These are phyloP conservation scores for Hippophae gyantsensis DNA, from an alignment of 306 rosid genomes.

Conservation along the genomic window DNA sequence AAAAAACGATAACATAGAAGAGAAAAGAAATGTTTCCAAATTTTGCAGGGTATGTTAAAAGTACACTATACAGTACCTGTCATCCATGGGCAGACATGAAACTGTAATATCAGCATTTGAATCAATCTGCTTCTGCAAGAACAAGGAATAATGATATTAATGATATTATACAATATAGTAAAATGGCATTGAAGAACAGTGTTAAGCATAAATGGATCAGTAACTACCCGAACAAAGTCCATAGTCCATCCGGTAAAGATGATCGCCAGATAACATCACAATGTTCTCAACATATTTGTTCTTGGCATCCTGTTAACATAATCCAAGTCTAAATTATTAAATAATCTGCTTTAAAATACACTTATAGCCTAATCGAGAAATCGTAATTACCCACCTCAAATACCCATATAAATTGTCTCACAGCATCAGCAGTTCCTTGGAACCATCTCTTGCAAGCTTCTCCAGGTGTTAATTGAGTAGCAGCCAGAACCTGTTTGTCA, in stretches of 20 bases:
- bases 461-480: slow-evolving; percentile 47
- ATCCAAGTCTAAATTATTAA: slow-evolving; percentile 4
- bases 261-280: slow-evolving; percentile 83
- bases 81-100: slow-evolving; percentile 58
- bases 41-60: not conserved
- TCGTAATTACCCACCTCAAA: slow-evolving; percentile 26
- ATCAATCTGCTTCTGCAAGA: slow-evolving; percentile 62
- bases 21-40: not conserved
- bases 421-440: slow-evolving; percentile 57
- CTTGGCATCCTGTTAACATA: slow-evolving; percentile 62
- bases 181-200: slow-evolving; percentile 6
- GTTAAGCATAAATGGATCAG: not conserved
- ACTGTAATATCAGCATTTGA: slow-evolving; percentile 70
- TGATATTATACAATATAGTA: not conserved
- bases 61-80: slow-evolving; percentile 46
- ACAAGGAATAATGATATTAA: slow-evolving; percentile 19
- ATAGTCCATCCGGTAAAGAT: slow-evolving; percentile 89
- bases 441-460: slow-evolving; percentile 48
- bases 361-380: too few species aligned
- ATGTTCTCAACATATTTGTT: slow-evolving; percentile 67
- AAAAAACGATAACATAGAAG: too few species aligned
- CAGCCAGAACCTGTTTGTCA: slow-evolving; percentile 31
- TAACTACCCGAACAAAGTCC: slow-evolving; percentile 78
- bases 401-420: slow-evolving; percentile 42
- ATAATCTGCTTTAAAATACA: slow-evolving; percentile 4